Evolutionary conservation across 2,329 filamentous ascomycete species (phyloP), one percentile per base, ranked within the genome.

Genomic region (Phialophora macrospora): DNA sequence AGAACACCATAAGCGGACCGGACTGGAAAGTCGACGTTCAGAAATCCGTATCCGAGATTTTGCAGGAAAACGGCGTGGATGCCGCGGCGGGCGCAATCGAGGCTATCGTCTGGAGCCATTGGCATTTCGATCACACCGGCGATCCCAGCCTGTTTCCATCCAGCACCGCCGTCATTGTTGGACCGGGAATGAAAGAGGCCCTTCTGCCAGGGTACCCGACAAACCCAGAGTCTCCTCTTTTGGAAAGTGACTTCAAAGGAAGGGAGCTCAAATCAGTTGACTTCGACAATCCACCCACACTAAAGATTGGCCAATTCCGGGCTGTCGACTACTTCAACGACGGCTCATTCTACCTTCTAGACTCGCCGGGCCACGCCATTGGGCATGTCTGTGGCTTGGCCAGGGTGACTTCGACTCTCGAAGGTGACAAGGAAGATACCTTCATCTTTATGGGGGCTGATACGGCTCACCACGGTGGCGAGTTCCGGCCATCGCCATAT

Each of bases 371-470:
- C 1, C 68, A 70, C 52, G 78, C 80, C 0, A 73, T 82, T 12
- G 82, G 81, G 1, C 83, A 85, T 70, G 74, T 84, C 17, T 80
- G 79, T 64, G 84, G 76, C 2, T 75, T 86, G 0, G 83, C 80
- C 1, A 75, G 83, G 5, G 81, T 79, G 30, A 66, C 64, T 1
- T 60, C 64, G 34, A 58, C 38, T n/a, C 55, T 28, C 22, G 55
- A 58, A 14, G 38, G 55, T 17, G 55, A 46, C 38, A 44, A 58
- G 41, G 41, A 24, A 48, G 60, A 62, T 7, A 72, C 74, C 0
- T 85, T 84, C 69, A 77, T 84, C 28, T 77, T 84, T 69, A 79
- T 84, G 75, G 82, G 80, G n/a, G 82, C 80, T 12, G 83, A 85
- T 70, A 73, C 77, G 2, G 79, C 76, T 26, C 82, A 83, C 65